These are phyloP conservation scores for Fusarium aywerte DNA, from an alignment of 2,329 filamentous ascomycete species.

Conservation along the genomic window DNA sequence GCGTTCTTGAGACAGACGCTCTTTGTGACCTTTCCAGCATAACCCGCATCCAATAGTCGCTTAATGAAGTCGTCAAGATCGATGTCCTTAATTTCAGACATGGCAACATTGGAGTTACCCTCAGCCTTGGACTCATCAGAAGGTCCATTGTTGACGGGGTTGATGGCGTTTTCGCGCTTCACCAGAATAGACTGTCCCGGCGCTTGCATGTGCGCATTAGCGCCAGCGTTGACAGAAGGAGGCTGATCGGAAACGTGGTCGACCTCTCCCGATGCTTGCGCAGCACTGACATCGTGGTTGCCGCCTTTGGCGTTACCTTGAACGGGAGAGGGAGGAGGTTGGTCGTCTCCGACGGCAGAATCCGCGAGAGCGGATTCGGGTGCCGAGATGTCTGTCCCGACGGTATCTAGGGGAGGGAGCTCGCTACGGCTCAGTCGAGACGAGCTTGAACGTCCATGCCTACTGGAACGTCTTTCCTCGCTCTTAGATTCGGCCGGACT, in stretches of 20 bases:
- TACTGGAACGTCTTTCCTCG: constrained; percentile 78
- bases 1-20: constrained; percentile 97
- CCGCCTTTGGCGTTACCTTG: constrained; percentile 78
- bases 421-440: constrained; percentile 61
- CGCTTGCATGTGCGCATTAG: constrained; percentile 69
- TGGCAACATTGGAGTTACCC: constrained; percentile 71
- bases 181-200: constrained; percentile 92
- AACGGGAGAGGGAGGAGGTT: constrained; percentile 86
- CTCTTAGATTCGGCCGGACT: constrained; percentile 63
- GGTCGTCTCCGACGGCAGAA: constrained; percentile 56
- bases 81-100: constrained; percentile 90
- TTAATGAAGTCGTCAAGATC: constrained; percentile 98
- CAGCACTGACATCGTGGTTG: constrained; percentile 81
- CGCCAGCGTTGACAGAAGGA: constrained; percentile 71
- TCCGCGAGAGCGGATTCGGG: constrained; percentile 54
- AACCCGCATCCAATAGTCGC: constrained; percentile 90
- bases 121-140: constrained; percentile 60
- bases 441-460: constrained; percentile 64
- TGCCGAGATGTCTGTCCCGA: constrained; percentile 55
- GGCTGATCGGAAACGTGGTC: constrained; percentile 94
- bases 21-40: constrained; percentile 97
- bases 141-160: constrained; percentile 66
- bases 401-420: constrained; percentile 54
- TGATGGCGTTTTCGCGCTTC: constrained; percentile 77
- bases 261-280: constrained; percentile 88